Base-by-base conservation (phyloP, 2,329 filamentous ascomycete genomes). In the Sphaceloma murrayae region DNA sequence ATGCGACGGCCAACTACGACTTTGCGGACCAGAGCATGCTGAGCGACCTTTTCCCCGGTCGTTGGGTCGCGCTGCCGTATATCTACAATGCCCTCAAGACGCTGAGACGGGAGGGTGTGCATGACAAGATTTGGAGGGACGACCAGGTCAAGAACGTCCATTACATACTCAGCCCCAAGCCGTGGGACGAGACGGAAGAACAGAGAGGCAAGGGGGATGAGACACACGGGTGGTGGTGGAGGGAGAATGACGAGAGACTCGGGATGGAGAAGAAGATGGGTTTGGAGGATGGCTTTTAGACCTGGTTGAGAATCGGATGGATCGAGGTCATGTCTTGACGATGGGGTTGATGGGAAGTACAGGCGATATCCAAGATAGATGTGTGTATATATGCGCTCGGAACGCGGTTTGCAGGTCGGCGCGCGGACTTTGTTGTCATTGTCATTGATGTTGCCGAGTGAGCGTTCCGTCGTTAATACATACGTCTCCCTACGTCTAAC, bases 31-130 rank as follows among this genome's bases (percentile, higher is more conserved):
- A 78, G 54, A 73, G 68, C 29, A 63, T 74, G 36, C 66, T 78
- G 3, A 67, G 69, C n/a, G 74, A 78, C 49, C 50, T 75, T 8
- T 78, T 77, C 56, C 56, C 65, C 21, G 71, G 69, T 0, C 66
- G 74, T 16, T 78, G 75, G 75, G 72, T 78, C 4, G 61, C 68
- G 2, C 55, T 78, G 43, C 74, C 75, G 11, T 78, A 78, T 52
- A 67, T 70, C 5, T 78, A 78, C 60, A 78, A 78, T 54, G 75
- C 74, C 31, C 59, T 78, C 39, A 77, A 76, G 62, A 75, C 74
- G n/a, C 47, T 78, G 56, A 59, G 74, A 45, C 69, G 65, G 63
- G 59, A 71, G 50, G 69, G 68, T 7, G 72, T 77, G 45, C 75
- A 78, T 53, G 64, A 71, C 51, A 61, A 65, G 19, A 78, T 80